phyloP scores from a whole-genome alignment of 148 eudicot species.

The Camellia sinensis region DNA sequence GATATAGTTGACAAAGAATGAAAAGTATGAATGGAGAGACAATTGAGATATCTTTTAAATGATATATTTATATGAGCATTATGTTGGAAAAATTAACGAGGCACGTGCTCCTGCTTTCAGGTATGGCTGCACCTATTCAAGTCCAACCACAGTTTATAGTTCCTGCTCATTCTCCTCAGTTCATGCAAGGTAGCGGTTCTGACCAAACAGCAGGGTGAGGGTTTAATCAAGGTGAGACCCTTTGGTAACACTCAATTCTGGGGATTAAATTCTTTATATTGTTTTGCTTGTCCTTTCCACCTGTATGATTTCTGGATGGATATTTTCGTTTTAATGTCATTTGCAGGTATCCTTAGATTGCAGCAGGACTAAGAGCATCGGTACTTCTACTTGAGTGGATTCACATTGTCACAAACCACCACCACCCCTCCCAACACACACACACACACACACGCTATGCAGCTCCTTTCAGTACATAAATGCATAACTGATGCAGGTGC shows the following conservation, averaged over 20 bases:
- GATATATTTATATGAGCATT: not conserved
- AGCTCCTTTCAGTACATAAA: no score
- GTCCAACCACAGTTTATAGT: slow-evolving; percentile 76
- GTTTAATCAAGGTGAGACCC: slow-evolving; percentile 56
- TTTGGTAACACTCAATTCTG: not conserved
- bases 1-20: not conserved
- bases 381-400: slow-evolving; percentile 96
- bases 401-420: not conserved
- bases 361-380: slow-evolving; percentile 95
- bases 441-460: no score
- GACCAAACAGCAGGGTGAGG: slow-evolving; percentile 90
- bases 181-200: slow-evolving; percentile 75
- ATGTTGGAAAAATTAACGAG: not conserved
- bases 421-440: no score
- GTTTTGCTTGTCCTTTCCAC: not conserved
- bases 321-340: not conserved
- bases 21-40: not conserved
- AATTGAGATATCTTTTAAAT: not conserved
- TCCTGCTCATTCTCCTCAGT: slow-evolving; percentile 75
- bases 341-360: slow-evolving; percentile 81
- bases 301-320: slow-evolving; percentile 5
- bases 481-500: no score
- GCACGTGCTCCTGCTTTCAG: slow-evolving; percentile 34
- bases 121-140: slow-evolving; percentile 61
- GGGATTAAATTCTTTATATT: not conserved